These are phyloP conservation scores for Pleurotus salmoneostramineus DNA, from an alignment of 768 basidiomycete genomes.

Conservation along the genomic window DNA sequence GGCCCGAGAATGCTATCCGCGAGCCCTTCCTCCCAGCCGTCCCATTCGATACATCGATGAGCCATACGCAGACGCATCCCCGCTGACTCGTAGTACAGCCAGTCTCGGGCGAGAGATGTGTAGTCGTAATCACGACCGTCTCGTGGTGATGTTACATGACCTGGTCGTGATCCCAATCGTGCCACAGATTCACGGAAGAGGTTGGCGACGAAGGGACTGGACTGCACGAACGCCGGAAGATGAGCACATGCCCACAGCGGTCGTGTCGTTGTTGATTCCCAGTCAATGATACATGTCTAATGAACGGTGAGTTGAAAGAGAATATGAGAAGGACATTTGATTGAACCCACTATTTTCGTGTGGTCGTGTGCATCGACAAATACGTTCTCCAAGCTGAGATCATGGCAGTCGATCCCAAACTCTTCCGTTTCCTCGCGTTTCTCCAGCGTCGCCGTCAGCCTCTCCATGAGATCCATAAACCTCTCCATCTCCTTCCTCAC, in stretches of 20 bases:
- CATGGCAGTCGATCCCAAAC: conserved; percentile 83
- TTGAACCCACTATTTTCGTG: conserved; percentile 61
- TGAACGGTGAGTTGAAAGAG: conserved; percentile 9
- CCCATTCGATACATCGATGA: conserved; percentile 84
- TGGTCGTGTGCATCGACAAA: conserved; percentile 73
- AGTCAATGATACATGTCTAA: conserved; percentile 87
- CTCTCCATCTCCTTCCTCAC: conserved; percentile 70
- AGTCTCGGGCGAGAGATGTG: conserved; percentile 54
- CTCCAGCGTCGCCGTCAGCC: conserved; percentile 30
- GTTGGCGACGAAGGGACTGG: conserved; percentile 69
- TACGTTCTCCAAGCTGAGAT: conserved; percentile 80
- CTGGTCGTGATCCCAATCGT: conserved; percentile 33
- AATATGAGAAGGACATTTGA: conserved; percentile 5
- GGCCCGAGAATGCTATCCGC: conserved; percentile 72
- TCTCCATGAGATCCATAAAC: conserved; percentile 68
- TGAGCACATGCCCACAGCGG: conserved; percentile 86
- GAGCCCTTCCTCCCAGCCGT: conserved; percentile 88
- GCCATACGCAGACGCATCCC: conserved; percentile 69
- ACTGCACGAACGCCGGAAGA: conserved; percentile 73
- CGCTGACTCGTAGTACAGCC: conserved; percentile 68
- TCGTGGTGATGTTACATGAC: conserved; percentile 15
- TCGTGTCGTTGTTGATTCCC: conserved; percentile 87
- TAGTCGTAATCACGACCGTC: conserved; percentile 21
- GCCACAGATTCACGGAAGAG: conserved; percentile 66
- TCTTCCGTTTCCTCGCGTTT: conserved; percentile 41